Conservation (phyloP, 148 eudicot species). For the Cornus kousa region DNA sequence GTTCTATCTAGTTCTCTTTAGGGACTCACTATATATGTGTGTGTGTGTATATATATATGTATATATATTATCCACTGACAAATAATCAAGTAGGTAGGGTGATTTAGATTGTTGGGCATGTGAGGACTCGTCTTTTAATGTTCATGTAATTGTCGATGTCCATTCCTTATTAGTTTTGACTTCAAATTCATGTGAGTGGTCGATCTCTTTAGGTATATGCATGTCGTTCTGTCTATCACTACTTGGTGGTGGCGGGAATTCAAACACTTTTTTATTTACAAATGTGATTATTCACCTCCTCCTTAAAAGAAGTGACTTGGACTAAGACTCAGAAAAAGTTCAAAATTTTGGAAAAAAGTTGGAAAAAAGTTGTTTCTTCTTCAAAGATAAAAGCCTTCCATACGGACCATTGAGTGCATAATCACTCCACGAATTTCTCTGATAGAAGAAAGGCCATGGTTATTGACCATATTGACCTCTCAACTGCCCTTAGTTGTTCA, state of each 20-base stretch:
- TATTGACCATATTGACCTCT: constrained; percentile 17
- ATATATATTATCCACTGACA: too few relatives aligned
- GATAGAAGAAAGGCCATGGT: neutral
- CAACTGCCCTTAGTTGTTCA: constrained; percentile 9
- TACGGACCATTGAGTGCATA: neutral
- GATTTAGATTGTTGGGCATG: neutral
- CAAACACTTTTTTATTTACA: neutral
- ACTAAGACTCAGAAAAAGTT: neutral
- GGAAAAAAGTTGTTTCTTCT: neutral
- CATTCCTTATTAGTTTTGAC: neutral
- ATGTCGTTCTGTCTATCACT: neutral
- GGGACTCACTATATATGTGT: too few relatives aligned
- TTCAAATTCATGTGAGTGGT: neutral
- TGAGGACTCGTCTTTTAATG: constrained; percentile 8
- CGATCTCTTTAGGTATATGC: neutral
- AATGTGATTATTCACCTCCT: neutral
- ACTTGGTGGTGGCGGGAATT: neutral
- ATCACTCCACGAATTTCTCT: neutral
- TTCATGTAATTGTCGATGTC: neutral
- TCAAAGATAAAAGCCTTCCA: constrained; percentile 6
- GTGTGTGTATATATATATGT: too few relatives aligned
- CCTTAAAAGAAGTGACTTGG: constrained; percentile 6
- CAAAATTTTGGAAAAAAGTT: neutral
- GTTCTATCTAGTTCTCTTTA: too few relatives aligned
- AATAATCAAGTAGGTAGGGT: neutral